phyloP scores from a whole-genome alignment of 441 rosid species.

The Breynia disticha region DNA sequence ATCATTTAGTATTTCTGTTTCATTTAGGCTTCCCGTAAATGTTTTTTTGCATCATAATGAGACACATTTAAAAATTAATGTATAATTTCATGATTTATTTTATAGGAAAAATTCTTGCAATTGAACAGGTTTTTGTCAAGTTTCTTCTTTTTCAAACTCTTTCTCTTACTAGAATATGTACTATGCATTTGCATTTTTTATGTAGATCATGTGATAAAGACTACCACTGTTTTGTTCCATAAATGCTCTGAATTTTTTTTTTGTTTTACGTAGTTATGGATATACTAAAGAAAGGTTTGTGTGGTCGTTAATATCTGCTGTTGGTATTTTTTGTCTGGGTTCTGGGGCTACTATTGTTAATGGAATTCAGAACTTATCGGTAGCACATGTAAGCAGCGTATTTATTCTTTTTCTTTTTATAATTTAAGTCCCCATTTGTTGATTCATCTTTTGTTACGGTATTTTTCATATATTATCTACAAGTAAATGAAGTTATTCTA shows the following conservation, averaged over 20 bases:
- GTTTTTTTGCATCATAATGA: too few species aligned
- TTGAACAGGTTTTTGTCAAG: too few species aligned
- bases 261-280: conserved; percentile 87
- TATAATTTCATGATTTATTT: too few species aligned
- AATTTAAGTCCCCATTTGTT: background rate
- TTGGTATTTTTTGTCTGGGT: conserved; percentile 98
- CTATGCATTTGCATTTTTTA: too few species aligned
- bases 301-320: conserved; percentile 99
- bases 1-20: background rate
- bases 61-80: too few species aligned
- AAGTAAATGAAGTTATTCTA: conserved; percentile 11
- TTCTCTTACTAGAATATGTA: conserved; percentile 1
- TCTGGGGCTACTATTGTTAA: conserved; percentile 95
- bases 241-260: too few species aligned
- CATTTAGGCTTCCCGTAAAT: background rate
- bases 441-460: background rate
- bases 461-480: background rate
- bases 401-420: background rate
- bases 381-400: conserved; percentile 43
- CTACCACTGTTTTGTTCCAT: too few species aligned
- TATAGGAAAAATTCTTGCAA: too few species aligned
- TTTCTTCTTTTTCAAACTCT: too few species aligned
- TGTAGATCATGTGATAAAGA: too few species aligned
- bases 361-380: conserved; percentile 92
- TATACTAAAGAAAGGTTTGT: conserved; percentile 98